phyloP scores from a whole-genome alignment of 1,139 yeast species.

The Debaryomyces singareniensis region DNA sequence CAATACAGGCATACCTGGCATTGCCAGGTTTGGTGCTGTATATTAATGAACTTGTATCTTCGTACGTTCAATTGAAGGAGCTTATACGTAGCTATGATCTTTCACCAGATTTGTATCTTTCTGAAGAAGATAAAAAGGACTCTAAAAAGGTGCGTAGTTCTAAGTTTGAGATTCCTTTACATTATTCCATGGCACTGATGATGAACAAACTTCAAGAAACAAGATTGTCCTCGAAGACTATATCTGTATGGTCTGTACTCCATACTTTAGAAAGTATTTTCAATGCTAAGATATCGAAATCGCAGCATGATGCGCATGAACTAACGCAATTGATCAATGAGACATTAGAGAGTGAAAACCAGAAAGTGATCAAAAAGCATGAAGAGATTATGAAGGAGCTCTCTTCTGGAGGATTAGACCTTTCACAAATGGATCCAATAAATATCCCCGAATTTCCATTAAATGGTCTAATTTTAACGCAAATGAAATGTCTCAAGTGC shows the following conservation, averaged over 20 bases:
- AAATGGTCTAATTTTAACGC: slow-evolving; percentile 58
- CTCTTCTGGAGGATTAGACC: slow-evolving; percentile 5
- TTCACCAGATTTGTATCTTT: slow-evolving; percentile 13
- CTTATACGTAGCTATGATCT: slow-evolving; percentile 19
- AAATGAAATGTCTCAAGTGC: slow-evolving; percentile 66
- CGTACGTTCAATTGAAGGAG: slow-evolving; percentile 21
- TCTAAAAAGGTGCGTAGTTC: slow-evolving; percentile 12
- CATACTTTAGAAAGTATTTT: slow-evolving; percentile 72
- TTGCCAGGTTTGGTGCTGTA: slow-evolving; percentile 60
- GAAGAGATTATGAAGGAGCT: slow-evolving; percentile 12
- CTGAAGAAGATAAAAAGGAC: slow-evolving; percentile 14
- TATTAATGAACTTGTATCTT: slow-evolving; percentile 37
- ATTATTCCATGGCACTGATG: slow-evolving; percentile 49
- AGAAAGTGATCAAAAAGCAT: slow-evolving; percentile 32
- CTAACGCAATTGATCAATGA: slow-evolving; percentile 75
- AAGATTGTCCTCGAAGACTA: slow-evolving; percentile 44
- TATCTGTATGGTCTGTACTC: slow-evolving; percentile 75
- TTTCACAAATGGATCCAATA: slow-evolving; percentile 19
- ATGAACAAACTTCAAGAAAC: slow-evolving; percentile 60
- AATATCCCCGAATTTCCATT: slow-evolving; percentile 65
- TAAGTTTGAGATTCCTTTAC: slow-evolving; percentile 42
- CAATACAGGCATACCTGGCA: slow-evolving; percentile 77
- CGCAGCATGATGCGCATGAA: slow-evolving; percentile 95
- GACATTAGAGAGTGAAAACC: slow-evolving; percentile 65
- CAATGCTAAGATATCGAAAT: slow-evolving; percentile 67